Conservation (phyloP, 495 filamentous ascomycete species). For the Trypethelium eluteriae region DNA sequence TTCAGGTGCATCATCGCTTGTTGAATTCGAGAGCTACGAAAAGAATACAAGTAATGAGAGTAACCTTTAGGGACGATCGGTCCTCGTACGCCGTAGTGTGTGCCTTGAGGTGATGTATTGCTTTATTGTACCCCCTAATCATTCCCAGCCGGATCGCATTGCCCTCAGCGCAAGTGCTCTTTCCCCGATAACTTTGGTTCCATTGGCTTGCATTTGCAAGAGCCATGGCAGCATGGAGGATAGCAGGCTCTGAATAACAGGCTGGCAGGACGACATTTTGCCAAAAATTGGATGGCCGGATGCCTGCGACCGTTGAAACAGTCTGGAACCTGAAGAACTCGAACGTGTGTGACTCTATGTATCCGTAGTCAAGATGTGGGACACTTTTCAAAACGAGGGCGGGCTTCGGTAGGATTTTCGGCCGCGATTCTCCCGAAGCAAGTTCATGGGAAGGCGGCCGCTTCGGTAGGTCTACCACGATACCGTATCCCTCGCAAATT, state of each 20-base stretch:
- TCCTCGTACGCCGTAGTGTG: background rate
- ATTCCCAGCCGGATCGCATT: background rate
- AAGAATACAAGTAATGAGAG: slow-evolving; percentile 3
- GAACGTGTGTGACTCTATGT: slow-evolving; percentile 1
- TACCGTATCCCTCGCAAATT: slow-evolving; percentile 8
- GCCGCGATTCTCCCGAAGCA: background rate
- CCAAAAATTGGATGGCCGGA: slow-evolving; percentile 1
- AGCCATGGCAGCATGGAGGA: slow-evolving; percentile 2
- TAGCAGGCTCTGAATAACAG: slow-evolving; percentile 9
- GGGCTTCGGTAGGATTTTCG: background rate
- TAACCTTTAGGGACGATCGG: background rate
- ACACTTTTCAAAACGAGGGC: background rate
- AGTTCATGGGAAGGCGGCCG: slow-evolving; percentile 5
- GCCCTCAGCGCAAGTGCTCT: background rate
- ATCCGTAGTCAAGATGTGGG: background rate
- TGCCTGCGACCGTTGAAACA: background rate
- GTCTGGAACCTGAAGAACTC: slow-evolving; percentile 5
- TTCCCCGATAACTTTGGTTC: background rate
- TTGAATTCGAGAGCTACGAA: slow-evolving; percentile 6
- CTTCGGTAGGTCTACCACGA: slow-evolving; percentile 3
- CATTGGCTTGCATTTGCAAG: background rate
- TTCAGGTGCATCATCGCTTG: slow-evolving; percentile 6
- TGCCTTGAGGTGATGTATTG: slow-evolving; percentile 9
- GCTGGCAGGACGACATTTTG: slow-evolving; percentile 5
- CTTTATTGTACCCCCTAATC: slow-evolving; percentile 5